Evolutionary conservation across 371 early-diverging fungal species (phyloP), one percentile per base, ranked within the genome.

Genomic region (Dinochytrium kinnereticum): DNA sequence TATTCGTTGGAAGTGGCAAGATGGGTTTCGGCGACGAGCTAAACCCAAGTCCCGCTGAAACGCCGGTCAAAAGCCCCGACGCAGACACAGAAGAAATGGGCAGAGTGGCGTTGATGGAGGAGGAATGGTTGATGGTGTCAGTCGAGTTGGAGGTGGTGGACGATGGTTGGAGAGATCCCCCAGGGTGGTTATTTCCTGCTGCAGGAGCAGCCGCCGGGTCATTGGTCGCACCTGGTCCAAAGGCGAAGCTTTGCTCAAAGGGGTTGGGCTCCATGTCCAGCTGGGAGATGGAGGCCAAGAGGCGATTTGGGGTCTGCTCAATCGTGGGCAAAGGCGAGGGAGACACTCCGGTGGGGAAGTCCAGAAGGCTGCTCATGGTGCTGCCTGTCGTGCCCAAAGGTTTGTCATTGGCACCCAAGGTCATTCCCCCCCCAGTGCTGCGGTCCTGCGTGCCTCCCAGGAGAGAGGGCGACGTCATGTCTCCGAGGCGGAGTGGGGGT

Each of bases 191-290:
- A n/a, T n/a, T n/a, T n/a, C n/a, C n/a, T n/a, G n/a, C n/a, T n/a
- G n/a, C n/a, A n/a, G n/a, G n/a, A n/a, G n/a, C n/a, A n/a, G n/a
- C n/a, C n/a, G n/a, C n/a, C n/a, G n/a, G n/a, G n/a, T n/a, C n/a
- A n/a, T n/a, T n/a, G n/a, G n/a, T n/a, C n/a, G n/a, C n/a, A n/a
- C n/a, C n/a, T n/a, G n/a, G n/a, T n/a, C n/a, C n/a, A 37, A 59
- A 59, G 28, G 34, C 33, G 75, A 94, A 94, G 71, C 92, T 92
- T 73, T 91, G 88, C 72, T 93, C 95, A 75, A 95, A 95, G 28
- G 94, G 95, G 83, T 95, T 95, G 26, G 92, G 93, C 70, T 95
- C 95, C 73, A 88, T 84, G 76, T 92, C 90, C 64, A 93, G 84
- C 71, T 93, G 93, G n/a, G 88, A 64, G 31, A 36, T 73, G 13